Conservation (phyloP, 306 rosid genomes). For the Fragaria nilgerrensis region DNA sequence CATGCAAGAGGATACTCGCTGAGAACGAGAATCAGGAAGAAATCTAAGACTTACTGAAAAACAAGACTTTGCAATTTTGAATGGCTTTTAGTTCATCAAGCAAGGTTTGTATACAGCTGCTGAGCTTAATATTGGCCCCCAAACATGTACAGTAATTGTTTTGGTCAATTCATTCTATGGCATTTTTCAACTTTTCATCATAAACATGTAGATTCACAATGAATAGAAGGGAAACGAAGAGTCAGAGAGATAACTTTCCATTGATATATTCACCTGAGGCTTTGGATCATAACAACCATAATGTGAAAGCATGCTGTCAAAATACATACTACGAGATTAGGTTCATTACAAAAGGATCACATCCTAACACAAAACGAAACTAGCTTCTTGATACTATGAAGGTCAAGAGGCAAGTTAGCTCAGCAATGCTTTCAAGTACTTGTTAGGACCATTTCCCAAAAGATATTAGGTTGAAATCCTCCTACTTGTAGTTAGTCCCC, state of each 20-base stretch:
- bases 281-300: constrained; percentile 5
- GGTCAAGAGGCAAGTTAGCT: not conserved
- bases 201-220: not conserved
- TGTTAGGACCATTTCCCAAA: not conserved
- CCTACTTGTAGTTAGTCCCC: constrained; percentile 8
- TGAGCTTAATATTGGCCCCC: not conserved
- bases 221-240: not conserved
- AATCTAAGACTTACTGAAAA: not conserved
- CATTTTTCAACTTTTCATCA: not conserved
- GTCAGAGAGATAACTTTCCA: not conserved
- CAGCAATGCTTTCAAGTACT: not conserved
- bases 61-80: not conserved
- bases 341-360: not conserved
- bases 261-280: not conserved
- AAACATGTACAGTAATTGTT: not conserved
- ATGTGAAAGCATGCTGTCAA: not conserved
- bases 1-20: constrained; percentile 59
- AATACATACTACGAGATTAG: not conserved
- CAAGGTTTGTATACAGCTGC: constrained; percentile 12
- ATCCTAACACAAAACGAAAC: not conserved
- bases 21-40: constrained; percentile 34
- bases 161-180: not conserved
- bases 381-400: not conserved
- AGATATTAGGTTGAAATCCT: not conserved
- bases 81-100: not conserved